A percentile compares a stretch with the other conserved stretches of the same genome.
These are phyloP conservation scores for Diaporthe capsici DNA, from an alignment of 2,329 filamentous ascomycete genomes.

Conservation along the genomic window DNA sequence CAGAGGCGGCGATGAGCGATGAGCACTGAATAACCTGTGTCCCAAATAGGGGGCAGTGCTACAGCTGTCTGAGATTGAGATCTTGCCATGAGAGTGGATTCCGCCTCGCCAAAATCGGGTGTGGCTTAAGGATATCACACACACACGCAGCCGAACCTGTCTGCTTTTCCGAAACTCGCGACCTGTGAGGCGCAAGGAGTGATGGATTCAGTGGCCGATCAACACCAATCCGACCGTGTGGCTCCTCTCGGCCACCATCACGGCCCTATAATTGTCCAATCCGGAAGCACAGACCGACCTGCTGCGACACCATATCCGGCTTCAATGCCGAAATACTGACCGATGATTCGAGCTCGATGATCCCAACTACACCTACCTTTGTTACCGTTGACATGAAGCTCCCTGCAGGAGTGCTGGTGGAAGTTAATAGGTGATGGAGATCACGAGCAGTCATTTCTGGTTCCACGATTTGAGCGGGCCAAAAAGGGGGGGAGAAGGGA, in stretches of 20 bases:
- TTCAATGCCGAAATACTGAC: not conserved
- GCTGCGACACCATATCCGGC: not conserved
- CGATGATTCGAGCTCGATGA: slow-evolving; percentile 8
- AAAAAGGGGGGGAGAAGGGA: not conserved
- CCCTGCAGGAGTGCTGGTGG: slow-evolving; percentile 9
- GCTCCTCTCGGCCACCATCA: not conserved
- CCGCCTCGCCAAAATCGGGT: not conserved
- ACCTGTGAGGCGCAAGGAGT: not conserved
- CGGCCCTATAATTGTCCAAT: not conserved
- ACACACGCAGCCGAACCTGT: not conserved
- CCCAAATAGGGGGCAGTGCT: not conserved
- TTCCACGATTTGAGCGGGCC: slow-evolving; percentile 22
- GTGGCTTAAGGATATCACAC: not conserved
- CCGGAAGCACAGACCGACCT: not conserved
- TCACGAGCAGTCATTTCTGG: slow-evolving; percentile 33
- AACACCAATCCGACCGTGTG: not conserved
- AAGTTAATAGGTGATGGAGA: slow-evolving; percentile 20
- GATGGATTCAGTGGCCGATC: not conserved
- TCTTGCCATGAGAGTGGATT: not conserved
- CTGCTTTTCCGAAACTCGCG: not conserved
- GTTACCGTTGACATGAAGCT: not conserved
- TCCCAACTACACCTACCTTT: slow-evolving; percentile 8
- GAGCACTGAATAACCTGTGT: slow-evolving; percentile 59
- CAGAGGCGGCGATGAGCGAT: slow-evolving; percentile 72
- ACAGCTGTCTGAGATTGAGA: not conserved